phyloP scores from a whole-genome alignment of 192 early-diverging fungal species.

The Gryganskiella cystojenkinii region DNA sequence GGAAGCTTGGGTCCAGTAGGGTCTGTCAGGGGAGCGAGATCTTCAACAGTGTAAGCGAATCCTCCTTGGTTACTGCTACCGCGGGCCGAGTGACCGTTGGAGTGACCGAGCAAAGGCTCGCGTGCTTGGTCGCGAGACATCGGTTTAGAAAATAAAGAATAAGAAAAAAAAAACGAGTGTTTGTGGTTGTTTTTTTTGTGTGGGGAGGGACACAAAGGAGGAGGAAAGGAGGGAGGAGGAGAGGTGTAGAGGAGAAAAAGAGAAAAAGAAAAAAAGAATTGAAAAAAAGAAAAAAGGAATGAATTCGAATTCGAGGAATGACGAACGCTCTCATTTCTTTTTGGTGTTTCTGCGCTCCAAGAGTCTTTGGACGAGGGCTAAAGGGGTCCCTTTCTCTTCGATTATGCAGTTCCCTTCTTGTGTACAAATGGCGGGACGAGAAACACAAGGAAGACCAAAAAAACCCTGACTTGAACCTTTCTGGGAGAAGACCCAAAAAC shows the following conservation, averaged over 20 bases:
- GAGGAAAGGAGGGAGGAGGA: not conserved
- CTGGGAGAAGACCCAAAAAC: too few relatives aligned
- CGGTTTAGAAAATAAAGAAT: not conserved
- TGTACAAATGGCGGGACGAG: too few relatives aligned
- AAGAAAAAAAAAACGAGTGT: not conserved
- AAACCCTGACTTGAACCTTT: too few relatives aligned
- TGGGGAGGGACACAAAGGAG: not conserved
- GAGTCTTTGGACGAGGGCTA: too few relatives aligned
- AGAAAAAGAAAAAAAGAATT: conserved; percentile 7
- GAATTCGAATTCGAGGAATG: not conserved
- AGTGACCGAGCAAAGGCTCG: conserved; percentile 36
- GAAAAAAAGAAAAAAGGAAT: not conserved
- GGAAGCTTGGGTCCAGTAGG: conserved; percentile 73
- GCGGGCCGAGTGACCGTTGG: not conserved
- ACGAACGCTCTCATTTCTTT: conserved; percentile 3
- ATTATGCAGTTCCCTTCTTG: too few relatives aligned
- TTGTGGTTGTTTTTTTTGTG: not conserved
- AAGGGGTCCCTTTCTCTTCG: too few relatives aligned
- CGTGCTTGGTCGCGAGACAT: conserved; percentile 35
- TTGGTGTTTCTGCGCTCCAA: not conserved
- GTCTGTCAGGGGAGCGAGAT: conserved; percentile 71
- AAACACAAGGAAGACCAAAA: too few relatives aligned
- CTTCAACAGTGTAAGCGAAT: conserved; percentile 62
- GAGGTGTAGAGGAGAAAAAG: not conserved
- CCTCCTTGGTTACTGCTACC: not conserved